These are phyloP conservation scores for Rhodotorula sp. DNA, from an alignment of 1,284 basidiomycete genomes.

Conservation along the genomic window DNA sequence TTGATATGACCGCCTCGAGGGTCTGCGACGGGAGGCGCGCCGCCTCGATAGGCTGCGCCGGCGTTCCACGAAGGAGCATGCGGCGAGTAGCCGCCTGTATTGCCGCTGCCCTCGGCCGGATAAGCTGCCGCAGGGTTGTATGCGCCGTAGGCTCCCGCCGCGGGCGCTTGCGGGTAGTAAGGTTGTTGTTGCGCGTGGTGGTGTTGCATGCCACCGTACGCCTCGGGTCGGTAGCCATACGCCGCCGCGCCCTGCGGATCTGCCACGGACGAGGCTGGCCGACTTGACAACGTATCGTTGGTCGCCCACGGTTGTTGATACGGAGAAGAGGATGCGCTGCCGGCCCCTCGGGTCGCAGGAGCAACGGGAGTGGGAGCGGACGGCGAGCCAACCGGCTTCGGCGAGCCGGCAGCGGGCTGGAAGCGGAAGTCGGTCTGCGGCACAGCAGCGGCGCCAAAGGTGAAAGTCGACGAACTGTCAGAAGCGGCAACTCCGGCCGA, in stretches of 20 bases:
- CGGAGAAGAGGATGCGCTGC: neutral
- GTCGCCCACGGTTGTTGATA: neutral
- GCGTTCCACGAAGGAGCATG: slow-evolving; percentile 12
- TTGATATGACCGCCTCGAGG: slow-evolving; percentile 34
- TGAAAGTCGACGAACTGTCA: slow-evolving; percentile 7
- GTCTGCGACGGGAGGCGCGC: slow-evolving; percentile 1
- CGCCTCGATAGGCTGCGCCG: neutral
- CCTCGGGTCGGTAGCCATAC: neutral
- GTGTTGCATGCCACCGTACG: neutral
- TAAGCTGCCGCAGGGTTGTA: neutral
- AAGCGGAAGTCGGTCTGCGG: neutral
- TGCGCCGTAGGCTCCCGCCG: neutral
- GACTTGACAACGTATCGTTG: neutral
- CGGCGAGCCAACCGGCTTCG: neutral
- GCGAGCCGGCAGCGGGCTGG: neutral
- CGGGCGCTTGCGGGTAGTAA: neutral
- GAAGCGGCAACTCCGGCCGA: neutral
- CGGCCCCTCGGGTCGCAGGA: neutral
- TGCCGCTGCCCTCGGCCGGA: neutral
- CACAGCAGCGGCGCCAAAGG: slow-evolving; percentile 1
- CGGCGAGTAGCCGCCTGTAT: slow-evolving; percentile 15
- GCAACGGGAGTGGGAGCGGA: neutral
- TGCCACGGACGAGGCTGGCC: neutral
- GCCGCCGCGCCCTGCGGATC: neutral
- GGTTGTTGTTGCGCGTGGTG: neutral